Base-by-base conservation (phyloP, 2,329 filamentous ascomycete species). In the Fusarium subtropicale region DNA sequence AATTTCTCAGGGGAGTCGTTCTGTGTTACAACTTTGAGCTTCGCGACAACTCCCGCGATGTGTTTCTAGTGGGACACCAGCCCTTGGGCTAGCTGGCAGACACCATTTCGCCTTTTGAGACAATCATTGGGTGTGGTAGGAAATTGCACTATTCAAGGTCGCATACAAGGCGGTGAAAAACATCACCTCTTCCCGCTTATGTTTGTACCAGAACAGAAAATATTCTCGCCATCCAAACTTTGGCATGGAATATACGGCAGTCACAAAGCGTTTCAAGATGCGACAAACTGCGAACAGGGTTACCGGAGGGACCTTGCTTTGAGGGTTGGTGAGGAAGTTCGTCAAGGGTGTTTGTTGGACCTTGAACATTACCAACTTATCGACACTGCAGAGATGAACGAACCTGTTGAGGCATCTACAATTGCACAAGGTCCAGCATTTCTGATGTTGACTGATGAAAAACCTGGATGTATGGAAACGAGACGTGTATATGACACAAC, bases 141-240 rank as follows among this genome's bases (percentile, higher is more conserved):
- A 65, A 57, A 58, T 65, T 64, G 52, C 50, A 33, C 45, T 62
- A 53, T 36, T 52, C 38, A 50, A 64, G 36, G 56, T 34, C 45
- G 24, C 30, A 51, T 54, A 26, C 24, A 57, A 65, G 50, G 64
- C 46, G 68, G 64, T 71, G 53, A 71, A 65, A 59, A 60, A 48
- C 38, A 47, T 46, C 30, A 44, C 28, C 28, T 38, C 48, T 53
- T 69, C 26, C 38, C 30, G 31, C 47, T 52, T 44, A 18, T 22
- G 36, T 28, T 53, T 55, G 57, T 30, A 45, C 30, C 39, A 30
- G 22, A 26, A 31, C 44, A 26, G n/a, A 45, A 26, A 34, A 22
- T 42, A 22, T 26, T 30, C 28, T 51, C 38, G 39, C 22, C 20
- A 30, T 54, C 34, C 36, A 31, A 26, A 36, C 41, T 42, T 34